Evolutionary conservation across 2,329 filamentous ascomycete species (phyloP).

Genomic region (Epichloe brachyelytri): DNA sequence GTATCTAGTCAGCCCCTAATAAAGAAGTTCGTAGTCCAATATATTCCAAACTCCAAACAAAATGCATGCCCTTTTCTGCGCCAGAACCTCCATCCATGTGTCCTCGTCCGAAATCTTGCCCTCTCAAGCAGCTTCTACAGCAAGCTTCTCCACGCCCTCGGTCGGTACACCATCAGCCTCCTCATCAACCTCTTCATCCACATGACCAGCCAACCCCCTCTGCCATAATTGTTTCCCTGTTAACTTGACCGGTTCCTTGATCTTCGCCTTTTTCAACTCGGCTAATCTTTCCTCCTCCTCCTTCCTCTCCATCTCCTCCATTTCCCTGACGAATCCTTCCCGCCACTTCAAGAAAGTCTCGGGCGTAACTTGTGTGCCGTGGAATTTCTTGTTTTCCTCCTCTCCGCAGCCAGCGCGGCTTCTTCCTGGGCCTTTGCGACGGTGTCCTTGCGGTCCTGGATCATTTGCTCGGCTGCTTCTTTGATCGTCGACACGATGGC

Average conservation of each 20-base stretch:
- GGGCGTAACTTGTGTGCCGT: constrained; percentile 76
- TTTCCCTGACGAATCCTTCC: constrained; percentile 62
- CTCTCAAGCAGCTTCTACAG: constrained; percentile 41
- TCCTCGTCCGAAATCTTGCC: not conserved
- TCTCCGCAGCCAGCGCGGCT: constrained; percentile 48
- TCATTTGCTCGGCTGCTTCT: constrained; percentile 77
- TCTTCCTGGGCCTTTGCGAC: constrained; percentile 46
- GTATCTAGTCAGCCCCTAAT: not conserved
- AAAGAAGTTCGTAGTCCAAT: not conserved
- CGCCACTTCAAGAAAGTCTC: constrained; percentile 81
- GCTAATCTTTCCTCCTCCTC: constrained; percentile 68
- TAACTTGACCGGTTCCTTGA: constrained; percentile 61
- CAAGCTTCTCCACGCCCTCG: constrained; percentile 56
- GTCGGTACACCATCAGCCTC: constrained; percentile 47
- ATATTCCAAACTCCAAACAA: constrained; percentile 4
- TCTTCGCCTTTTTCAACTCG: constrained; percentile 66
- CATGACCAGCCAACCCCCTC: constrained; percentile 57
- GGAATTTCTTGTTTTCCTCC: constrained; percentile 96
- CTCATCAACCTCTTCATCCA: constrained; percentile 52
- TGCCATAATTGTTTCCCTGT: constrained; percentile 72
- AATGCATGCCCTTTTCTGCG: not conserved
- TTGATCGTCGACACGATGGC: constrained; percentile 79
- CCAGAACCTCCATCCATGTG: not conserved
- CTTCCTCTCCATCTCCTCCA: constrained; percentile 56
- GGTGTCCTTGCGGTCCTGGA: constrained; percentile 58